Percentiles rank a stretch among this genome's conserved stretches.
These are phyloP conservation scores for Plasmopara viticola DNA, from an alignment of 352 stramenopile species.

Conservation along the genomic window DNA sequence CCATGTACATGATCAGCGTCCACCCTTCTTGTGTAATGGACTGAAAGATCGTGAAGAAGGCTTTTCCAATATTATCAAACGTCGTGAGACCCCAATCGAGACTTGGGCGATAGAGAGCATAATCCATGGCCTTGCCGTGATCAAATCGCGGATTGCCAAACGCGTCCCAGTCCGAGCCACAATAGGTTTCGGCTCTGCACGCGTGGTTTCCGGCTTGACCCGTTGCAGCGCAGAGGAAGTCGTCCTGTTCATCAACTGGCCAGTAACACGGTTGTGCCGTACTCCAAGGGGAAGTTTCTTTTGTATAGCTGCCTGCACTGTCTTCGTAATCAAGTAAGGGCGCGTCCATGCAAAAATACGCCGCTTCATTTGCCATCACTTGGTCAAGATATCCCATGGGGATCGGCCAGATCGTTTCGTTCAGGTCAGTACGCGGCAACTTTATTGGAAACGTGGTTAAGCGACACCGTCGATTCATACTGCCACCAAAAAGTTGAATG, in stretches of 20 bases:
- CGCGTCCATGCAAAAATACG: constrained; percentile 34
- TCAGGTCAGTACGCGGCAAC: constrained; percentile 29
- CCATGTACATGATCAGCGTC: constrained; percentile 90
- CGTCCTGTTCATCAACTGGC: constrained; percentile 82
- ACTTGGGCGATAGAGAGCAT: constrained; percentile 43
- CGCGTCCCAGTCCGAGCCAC: constrained; percentile 63
- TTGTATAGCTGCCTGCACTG: constrained; percentile 28
- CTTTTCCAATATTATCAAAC: constrained; percentile 89
- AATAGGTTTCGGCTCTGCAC: constrained; percentile 35
- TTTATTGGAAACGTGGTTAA: constrained; percentile 71
- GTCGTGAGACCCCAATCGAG: constrained; percentile 89
- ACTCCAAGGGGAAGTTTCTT: constrained; percentile 68
- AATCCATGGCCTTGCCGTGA: constrained; percentile 35
- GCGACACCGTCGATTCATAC: constrained; percentile 75
- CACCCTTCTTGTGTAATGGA: constrained; percentile 92
- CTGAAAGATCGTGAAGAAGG: constrained; percentile 93
- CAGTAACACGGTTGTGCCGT: constrained; percentile 85
- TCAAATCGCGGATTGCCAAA: constrained; percentile 66
- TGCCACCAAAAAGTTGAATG: constrained; percentile 82
- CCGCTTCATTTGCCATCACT: constrained; percentile 29
- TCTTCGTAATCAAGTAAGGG: constrained; percentile 53
- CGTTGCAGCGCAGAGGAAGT: constrained; percentile 54
- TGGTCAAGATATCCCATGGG: constrained; percentile 35
- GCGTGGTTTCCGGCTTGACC: constrained; percentile 44
- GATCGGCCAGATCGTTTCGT: constrained; percentile 45